These are phyloP conservation scores for Theileria orientalis DNA, from an alignment of 169 alveolate species.

Conservation along the genomic window DNA sequence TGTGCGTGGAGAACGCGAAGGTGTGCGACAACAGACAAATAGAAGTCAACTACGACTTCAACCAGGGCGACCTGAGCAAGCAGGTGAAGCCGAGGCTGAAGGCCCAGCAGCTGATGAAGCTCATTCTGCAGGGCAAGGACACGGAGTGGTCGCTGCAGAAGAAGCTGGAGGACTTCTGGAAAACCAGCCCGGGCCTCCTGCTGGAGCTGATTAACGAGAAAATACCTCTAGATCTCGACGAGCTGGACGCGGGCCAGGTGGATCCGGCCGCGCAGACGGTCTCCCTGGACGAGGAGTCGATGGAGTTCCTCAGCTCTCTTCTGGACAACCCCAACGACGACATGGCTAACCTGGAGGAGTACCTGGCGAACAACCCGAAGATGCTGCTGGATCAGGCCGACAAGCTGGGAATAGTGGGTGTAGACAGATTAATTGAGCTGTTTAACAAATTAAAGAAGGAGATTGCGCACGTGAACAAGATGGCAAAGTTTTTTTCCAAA, in stretches of 20 bases:
- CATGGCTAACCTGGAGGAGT: slow-evolving; percentile 14
- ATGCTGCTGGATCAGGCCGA: slow-evolving; percentile 30
- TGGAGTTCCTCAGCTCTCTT: slow-evolving; percentile 1
- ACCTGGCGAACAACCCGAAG: slow-evolving; percentile 16
- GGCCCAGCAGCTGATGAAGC: slow-evolving; percentile 60
- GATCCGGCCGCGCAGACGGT: slow-evolving; percentile 4
- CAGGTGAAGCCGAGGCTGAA: slow-evolving; percentile 57
- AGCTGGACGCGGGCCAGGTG: not conserved
- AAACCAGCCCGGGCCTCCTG: slow-evolving; percentile 37
- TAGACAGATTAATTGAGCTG: slow-evolving; percentile 44
- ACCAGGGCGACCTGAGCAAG: slow-evolving; percentile 11
- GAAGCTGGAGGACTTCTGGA: slow-evolving; percentile 60
- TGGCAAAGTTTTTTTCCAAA: slow-evolving; percentile 59
- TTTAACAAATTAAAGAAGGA: slow-evolving; percentile 58
- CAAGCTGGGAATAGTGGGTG: slow-evolving; percentile 55
- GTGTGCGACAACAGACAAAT: slow-evolving; percentile 60
- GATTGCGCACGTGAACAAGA: slow-evolving; percentile 31
- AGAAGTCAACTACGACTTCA: slow-evolving; percentile 54
- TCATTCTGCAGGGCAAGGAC: slow-evolving; percentile 59
- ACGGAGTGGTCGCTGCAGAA: slow-evolving; percentile 43
- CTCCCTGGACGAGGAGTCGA: slow-evolving; percentile 22
- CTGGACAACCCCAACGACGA: not conserved
- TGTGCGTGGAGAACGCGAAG: slow-evolving; percentile 57
- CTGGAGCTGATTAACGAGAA: slow-evolving; percentile 17
- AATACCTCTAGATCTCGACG: not conserved